Conservation (phyloP, 1,284 basidiomycete genomes). For the Puccinia hordei region DNA sequence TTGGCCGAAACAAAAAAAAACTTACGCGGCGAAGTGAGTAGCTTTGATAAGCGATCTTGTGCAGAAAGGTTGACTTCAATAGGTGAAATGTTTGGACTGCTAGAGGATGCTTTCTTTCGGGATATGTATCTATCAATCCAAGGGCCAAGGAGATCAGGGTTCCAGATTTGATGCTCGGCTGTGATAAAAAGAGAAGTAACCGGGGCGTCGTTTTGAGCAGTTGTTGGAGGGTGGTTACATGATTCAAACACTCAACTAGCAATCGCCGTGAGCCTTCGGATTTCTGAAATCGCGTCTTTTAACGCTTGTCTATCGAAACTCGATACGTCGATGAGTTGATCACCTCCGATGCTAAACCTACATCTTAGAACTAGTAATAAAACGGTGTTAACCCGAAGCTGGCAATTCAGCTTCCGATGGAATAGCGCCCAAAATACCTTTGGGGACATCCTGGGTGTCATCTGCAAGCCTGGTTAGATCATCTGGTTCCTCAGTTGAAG, state of each 20-base stretch:
- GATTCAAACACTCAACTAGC: constrained; percentile 14
- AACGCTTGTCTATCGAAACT: constrained; percentile 33
- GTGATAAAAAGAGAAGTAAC: not conserved
- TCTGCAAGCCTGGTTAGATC: constrained; percentile 1
- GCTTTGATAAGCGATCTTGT: constrained; percentile 28
- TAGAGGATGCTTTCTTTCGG: constrained; percentile 8
- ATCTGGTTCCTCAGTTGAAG: not conserved
- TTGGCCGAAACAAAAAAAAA: not conserved
- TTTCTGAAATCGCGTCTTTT: constrained; percentile 39
- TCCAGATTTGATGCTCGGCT: constrained; percentile 28
- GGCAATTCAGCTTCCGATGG: not conserved
- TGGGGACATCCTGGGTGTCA: constrained; percentile 16
- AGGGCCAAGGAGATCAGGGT: constrained; percentile 18
- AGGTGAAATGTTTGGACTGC: not conserved
- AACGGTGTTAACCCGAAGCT: not conserved
- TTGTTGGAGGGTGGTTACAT: not conserved
- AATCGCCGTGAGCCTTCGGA: constrained; percentile 35
- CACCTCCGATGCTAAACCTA: constrained; percentile 38
- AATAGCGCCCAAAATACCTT: constrained; percentile 9
- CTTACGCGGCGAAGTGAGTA: constrained; percentile 32
- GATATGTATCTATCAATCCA: constrained; percentile 42
- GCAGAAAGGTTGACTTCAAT: not conserved
- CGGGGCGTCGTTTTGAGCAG: not conserved
- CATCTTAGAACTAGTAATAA: constrained; percentile 31
- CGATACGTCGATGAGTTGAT: constrained; percentile 44